phyloP scores from a whole-genome alignment of 2,329 filamentous ascomycete species.

The Claviceps africana region DNA sequence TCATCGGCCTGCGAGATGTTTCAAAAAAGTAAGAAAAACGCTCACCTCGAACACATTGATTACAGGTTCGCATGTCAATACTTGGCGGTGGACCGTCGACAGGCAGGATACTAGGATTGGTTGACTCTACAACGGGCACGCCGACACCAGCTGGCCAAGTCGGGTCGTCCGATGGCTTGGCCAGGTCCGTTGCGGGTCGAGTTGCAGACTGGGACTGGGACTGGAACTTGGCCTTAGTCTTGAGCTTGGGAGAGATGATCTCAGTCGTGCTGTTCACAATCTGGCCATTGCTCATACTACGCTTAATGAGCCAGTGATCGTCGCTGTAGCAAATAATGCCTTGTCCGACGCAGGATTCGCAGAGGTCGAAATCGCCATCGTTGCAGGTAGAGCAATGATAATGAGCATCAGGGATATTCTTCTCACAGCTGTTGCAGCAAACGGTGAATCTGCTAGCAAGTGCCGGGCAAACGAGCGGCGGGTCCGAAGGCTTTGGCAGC shows the following conservation, averaged over 20 bases:
- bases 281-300: constrained; percentile 61
- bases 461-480: not conserved
- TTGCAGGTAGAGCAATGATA: constrained; percentile 94
- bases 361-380: constrained; percentile 87
- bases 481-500: not conserved
- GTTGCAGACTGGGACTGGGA: too few species aligned
- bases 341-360: constrained; percentile 59
- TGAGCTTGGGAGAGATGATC: constrained; percentile 53
- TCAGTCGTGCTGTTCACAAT: constrained; percentile 80
- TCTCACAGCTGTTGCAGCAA: constrained; percentile 85
- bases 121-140: not conserved
- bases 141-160: not conserved
- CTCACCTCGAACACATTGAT: constrained; percentile 39
- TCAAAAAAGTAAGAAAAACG: not conserved
- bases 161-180: not conserved
- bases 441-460: constrained; percentile 50
- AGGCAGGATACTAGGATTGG: not conserved
- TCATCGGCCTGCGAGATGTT: not conserved
- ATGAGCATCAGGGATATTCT: constrained; percentile 64
- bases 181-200: constrained; percentile 1
- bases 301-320: constrained; percentile 90
- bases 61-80: constrained; percentile 50
- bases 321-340: constrained; percentile 66
- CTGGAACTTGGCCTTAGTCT: constrained; percentile 13
- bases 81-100: constrained; percentile 5